Conservation (phyloP, 169 alveolate genomes). For the Sarcocystis neurona region DNA sequence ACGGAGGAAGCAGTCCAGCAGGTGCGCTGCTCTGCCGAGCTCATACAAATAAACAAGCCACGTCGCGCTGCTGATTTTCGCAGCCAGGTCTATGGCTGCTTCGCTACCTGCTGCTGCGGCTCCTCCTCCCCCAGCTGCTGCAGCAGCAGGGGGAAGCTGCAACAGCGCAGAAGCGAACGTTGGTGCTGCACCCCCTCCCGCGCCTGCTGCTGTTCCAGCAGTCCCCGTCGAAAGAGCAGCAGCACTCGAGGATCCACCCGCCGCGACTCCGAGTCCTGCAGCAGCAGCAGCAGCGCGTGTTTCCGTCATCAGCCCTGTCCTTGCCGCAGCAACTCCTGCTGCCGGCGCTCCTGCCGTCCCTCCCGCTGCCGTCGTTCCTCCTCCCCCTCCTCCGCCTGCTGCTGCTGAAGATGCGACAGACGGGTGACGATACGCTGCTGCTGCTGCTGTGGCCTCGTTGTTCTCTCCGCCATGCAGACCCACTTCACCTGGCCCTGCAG, state of each 20-base stretch:
- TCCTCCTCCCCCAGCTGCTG: slow-evolving; percentile 55
- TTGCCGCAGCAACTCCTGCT: slow-evolving; percentile 13
- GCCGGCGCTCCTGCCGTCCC: slow-evolving; percentile 55
- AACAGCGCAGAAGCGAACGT: too few relatives aligned
- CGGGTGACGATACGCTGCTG: slow-evolving; percentile 22
- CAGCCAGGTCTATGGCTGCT: slow-evolving; percentile 79
- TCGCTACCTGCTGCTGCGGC: slow-evolving; percentile 32
- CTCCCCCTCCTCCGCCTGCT: too few relatives aligned
- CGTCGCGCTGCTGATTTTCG: slow-evolving; percentile 86
- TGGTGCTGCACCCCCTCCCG: neutral
- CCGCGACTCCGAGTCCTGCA: too few relatives aligned
- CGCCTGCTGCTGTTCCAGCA: neutral
- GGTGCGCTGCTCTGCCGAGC: slow-evolving; percentile 71
- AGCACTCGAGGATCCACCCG: too few relatives aligned
- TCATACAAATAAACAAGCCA: slow-evolving; percentile 89
- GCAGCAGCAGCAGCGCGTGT: too few relatives aligned
- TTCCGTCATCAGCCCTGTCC: too few relatives aligned
- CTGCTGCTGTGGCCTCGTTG: too few relatives aligned
- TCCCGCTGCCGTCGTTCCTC: too few relatives aligned
- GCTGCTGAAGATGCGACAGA: slow-evolving; percentile 37
- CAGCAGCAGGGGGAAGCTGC: slow-evolving; percentile 47
- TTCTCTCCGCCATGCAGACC: too few relatives aligned
- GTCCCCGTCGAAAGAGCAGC: too few relatives aligned
- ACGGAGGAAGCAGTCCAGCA: slow-evolving; percentile 39
- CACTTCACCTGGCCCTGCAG: too few relatives aligned